Conservation (phyloP, 2,329 filamentous ascomycete genomes). For the Aureobasidium namibiae region DNA sequence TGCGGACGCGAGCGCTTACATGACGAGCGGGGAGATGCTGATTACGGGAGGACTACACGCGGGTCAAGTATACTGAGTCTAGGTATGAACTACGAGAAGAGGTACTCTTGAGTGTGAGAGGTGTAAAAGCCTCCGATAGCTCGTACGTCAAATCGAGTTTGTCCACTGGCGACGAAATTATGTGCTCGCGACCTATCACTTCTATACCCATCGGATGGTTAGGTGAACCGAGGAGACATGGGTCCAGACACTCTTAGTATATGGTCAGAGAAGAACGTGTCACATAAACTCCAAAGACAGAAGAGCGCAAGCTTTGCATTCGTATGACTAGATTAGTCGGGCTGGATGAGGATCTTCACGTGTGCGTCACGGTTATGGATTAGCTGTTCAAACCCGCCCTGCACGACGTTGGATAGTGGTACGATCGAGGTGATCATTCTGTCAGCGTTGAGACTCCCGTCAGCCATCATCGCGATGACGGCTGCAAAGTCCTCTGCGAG, state of each 20-base stretch:
- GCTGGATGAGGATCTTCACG: constrained; percentile 15
- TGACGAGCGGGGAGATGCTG: constrained; percentile 30
- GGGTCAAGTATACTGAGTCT: constrained; percentile 16
- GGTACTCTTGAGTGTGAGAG: no score
- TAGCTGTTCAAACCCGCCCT: constrained; percentile 14
- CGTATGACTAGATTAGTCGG: not conserved
- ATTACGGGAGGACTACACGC: constrained; percentile 32
- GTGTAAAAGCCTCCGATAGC: no score
- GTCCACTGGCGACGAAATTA: no score
- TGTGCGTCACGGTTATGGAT: constrained; percentile 12
- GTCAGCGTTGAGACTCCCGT: constrained; percentile 7
- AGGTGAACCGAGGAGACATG: no score
- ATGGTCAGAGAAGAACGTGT: no score
- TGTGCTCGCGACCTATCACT: no score
- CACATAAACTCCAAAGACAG: no score
- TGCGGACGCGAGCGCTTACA: constrained; percentile 32
- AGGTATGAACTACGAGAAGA: no score
- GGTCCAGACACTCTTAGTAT: no score
- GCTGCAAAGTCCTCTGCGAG: constrained; percentile 13
- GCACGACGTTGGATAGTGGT: constrained; percentile 10
- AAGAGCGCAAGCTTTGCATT: no score
- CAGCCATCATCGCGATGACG: constrained; percentile 12
- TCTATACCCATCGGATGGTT: no score
- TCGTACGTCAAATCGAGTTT: no score
- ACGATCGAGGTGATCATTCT: constrained; percentile 15